Conservation (phyloP, 2,329 filamentous ascomycete genomes). For the Ophiocordyceps camponoti-rufipedis region DNA sequence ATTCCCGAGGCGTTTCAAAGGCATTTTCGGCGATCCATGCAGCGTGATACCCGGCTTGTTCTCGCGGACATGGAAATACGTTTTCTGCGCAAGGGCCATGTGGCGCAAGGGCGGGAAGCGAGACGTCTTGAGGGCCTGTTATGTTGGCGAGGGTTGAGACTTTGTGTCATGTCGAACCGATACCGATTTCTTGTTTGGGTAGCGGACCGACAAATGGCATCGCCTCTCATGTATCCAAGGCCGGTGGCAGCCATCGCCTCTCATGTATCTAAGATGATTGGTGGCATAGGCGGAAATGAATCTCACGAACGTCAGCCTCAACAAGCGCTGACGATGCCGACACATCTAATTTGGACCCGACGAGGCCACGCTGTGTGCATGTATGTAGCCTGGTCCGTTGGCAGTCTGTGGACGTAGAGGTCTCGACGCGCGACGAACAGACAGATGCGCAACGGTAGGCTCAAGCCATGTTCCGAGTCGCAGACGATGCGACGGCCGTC, state of each 20-base stretch:
- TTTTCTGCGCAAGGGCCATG: slow-evolving; percentile 4
- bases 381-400: no score
- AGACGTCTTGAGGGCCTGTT: slow-evolving; percentile 3
- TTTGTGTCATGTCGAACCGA: not conserved
- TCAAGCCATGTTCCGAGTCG: no score
- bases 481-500: not conserved
- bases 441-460: no score
- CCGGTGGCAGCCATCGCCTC: not conserved
- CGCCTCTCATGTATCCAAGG: not conserved
- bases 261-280: not conserved
- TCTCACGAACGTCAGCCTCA: not conserved
- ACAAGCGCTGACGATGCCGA: not conserved
- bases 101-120: slow-evolving; percentile 4
- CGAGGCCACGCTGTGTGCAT: no score
- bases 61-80: slow-evolving; percentile 9
- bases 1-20: slow-evolving; percentile 12
- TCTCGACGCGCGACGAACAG: no score
- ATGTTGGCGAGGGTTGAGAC: not conserved
- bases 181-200: not conserved
- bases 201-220: not conserved
- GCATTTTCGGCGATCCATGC: slow-evolving; percentile 10
- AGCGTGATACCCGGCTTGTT: slow-evolving; percentile 16
- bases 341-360: not conserved
- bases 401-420: no score
- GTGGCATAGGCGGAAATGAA: not conserved